Base-by-base conservation (phyloP, 2,329 filamentous ascomycete genomes). In the Penicillium sp. region DNA sequence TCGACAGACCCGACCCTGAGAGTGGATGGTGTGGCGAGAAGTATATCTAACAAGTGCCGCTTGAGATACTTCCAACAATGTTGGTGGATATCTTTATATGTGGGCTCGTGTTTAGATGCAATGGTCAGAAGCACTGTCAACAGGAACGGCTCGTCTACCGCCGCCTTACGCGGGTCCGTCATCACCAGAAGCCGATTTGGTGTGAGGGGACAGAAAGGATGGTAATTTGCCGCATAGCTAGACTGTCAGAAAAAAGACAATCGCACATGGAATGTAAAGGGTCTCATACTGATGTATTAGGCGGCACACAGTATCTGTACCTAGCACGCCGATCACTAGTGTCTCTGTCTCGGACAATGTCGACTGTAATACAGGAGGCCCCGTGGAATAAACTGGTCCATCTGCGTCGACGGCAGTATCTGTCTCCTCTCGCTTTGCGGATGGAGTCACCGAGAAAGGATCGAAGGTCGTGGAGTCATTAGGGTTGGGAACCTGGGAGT, bases 41-140 rank as follows among this genome's bases (percentile, higher is more conserved):
- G 38, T 5, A 63, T 40, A 26, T 59, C 53, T 3, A 63, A 40
- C 0, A 63, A n/a, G 13, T 56, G 40, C 6, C 38, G 35, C 16
- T 61, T 50, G 10, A 56, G 26, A 31, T 59, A 45, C 3, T 48
- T 24, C 34, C 50, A 56, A 38, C 44, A 60, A 11, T 56, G 37
- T n/a, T 47, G 56, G 34, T 59, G 56, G 14, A 35, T 14, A 14
- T 35, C 32, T 16, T 14, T 35, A 14, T 35, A 35, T 5, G 34
- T 10, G 5, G 22, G 7, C 18, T 57, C 50, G 45, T 60, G 55
- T 43, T 53, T 59, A 1, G 59, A 58, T 10, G 59, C 57, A 14
- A 63, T 58, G 1, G 59, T 63, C 16, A 63, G 31, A 6, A 63
- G 43, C 2, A 53, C 50, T 4, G 55, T 47, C 4, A 63, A 35